Percentiles rank a stretch among this genome's conserved stretches.
phyloP scores from a whole-genome alignment of 371 early-diverging fungal species.

The Umbelopsis sp. region DNA sequence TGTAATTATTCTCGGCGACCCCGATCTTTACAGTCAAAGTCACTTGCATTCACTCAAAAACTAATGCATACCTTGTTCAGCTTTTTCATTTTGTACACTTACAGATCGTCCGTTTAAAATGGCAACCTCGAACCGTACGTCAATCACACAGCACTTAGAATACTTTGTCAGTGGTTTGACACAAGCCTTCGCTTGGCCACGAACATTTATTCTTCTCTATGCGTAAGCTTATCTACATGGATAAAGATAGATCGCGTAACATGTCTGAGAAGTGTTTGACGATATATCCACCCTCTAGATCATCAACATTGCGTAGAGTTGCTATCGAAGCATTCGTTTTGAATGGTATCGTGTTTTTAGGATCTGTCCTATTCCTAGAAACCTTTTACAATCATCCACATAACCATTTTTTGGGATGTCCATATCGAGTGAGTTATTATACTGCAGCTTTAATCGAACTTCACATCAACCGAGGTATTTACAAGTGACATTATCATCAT shows the following conservation, averaged over 20 bases:
- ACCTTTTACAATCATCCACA: conserved; percentile 40
- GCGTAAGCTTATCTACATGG: conserved; percentile 27
- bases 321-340: conserved; percentile 39
- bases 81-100: neutral
- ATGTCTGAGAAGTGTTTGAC: neutral
- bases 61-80: neutral
- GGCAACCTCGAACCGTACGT: conserved; percentile 9
- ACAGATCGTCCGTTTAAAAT: neutral
- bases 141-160: conserved; percentile 27
- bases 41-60: neutral
- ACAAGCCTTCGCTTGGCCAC: conserved; percentile 43
- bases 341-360: conserved; percentile 45
- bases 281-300: conserved; percentile 26
- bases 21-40: neutral
- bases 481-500: neutral
- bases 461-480: too few relatives aligned
- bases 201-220: conserved; percentile 31
- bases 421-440: conserved; percentile 37
- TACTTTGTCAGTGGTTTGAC: conserved; percentile 37
- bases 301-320: conserved; percentile 37
- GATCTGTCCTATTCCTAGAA: conserved; percentile 40
- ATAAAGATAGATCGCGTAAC: neutral
- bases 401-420: conserved; percentile 43
- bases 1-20: neutral
- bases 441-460: too few relatives aligned